Evolutionary conservation across 176 grass and related monocot species (phyloP), one percentile per base, ranked within the genome.

Genomic region (Musa schizocarpa): DNA sequence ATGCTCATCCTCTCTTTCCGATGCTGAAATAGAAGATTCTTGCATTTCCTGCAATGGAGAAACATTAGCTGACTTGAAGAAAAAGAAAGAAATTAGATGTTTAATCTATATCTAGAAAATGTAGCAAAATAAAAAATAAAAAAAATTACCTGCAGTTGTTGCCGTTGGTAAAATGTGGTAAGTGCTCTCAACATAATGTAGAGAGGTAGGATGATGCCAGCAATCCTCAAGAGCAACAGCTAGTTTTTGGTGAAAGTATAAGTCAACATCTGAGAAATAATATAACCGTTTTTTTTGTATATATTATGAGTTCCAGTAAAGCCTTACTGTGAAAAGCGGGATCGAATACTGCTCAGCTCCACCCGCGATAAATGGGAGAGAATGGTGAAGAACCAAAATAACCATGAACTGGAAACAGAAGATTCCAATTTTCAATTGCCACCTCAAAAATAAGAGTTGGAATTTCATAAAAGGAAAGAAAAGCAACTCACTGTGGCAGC

Each of bases 371-470:
- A 98, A 78, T 78, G 90, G 90, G 51, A 94, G 86, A 1, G 76
- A 78, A 80, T 99, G 95, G 34, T 86, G 90, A 76, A 99, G 86
- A 61, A 91, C 19, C 54, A 99, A 75, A 82, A 93, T 76, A 65
- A 89, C 59, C 88, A 92, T 77, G 86, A 99, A 94, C 95, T 99
- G 52, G 74, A 73, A 21, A 76, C 67, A 80, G 50, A 83, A 50
- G 78, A 50, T 17, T 59, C 21, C 4, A 2, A 70, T 70, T 50
- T 50, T 51, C n/a, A 1, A 20, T 1, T 13, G 20, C 43, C 48
- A 20, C 8, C 9, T 1, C 69, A 63, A 24, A 71, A 65, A 11
- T 9, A 50, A 19, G 43, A 62, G 50, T 79, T 34, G 57, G 25
- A 49, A 79, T 50, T 63, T 58, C 19, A 6, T 69, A 67, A 52